Evolutionary conservation across 768 basidiomycete genomes (phyloP).

Genomic region (Heimioporus sp.): DNA sequence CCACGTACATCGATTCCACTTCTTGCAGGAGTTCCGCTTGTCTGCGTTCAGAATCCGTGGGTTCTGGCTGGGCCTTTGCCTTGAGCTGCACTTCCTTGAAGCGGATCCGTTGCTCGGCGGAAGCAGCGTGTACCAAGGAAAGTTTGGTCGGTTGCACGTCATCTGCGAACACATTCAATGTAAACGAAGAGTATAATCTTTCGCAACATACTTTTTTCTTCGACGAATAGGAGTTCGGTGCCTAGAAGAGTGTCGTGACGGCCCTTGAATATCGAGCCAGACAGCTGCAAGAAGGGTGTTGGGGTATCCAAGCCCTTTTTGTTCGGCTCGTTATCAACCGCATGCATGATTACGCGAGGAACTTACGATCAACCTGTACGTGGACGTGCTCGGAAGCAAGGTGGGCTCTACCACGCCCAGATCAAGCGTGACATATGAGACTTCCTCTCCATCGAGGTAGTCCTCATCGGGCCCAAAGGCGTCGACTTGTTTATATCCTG

Average conservation of each 20-base stretch:
- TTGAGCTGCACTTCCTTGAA: constrained; percentile 70
- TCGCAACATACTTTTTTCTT: constrained; percentile 52
- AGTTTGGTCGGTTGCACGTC: constrained; percentile 35
- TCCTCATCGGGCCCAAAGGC: constrained; percentile 66
- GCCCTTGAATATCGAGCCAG: constrained; percentile 73
- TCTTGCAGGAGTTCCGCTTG: constrained; percentile 17
- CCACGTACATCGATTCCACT: constrained; percentile 17
- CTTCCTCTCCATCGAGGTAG: constrained; percentile 49
- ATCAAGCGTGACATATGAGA: constrained; percentile 72
- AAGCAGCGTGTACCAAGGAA: constrained; percentile 53
- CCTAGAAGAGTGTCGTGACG: constrained; percentile 66
- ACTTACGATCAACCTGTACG: constrained; percentile 74
- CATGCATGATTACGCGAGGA: background rate
- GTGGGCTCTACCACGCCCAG: constrained; percentile 70
- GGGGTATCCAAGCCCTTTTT: constrained; percentile 73
- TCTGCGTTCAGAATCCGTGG: constrained; percentile 3
- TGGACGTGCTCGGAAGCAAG: constrained; percentile 65
- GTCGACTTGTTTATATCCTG: constrained; percentile 67
- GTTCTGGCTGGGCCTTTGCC: constrained; percentile 33
- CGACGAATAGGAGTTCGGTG: constrained; percentile 73
- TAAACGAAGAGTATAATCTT: background rate
- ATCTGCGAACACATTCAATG: too few species aligned
- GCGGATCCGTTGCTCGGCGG: constrained; percentile 64
- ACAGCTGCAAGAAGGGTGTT: constrained; percentile 73
- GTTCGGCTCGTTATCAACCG: background rate